These are phyloP conservation scores for Agrocybe pediades DNA, from an alignment of 768 basidiomycete genomes.

Conservation along the genomic window DNA sequence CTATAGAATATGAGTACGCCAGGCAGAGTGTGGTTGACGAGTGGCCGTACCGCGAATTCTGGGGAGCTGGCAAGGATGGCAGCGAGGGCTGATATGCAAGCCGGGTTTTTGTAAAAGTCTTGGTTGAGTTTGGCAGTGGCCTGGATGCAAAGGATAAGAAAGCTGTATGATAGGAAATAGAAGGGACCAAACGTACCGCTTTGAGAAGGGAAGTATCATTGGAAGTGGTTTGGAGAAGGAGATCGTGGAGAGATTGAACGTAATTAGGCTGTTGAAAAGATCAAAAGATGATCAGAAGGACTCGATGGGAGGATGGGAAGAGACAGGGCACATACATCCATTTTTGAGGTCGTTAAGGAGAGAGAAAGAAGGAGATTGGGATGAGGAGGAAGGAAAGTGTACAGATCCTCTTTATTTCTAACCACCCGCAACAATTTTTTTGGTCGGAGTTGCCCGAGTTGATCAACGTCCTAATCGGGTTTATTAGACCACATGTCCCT, in stretches of 20 bases:
- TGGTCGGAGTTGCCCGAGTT: conserved; percentile 56
- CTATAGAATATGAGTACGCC: conserved; percentile 40
- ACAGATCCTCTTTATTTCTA: conserved; percentile 8
- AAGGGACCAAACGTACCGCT: conserved; percentile 56
- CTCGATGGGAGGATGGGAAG: conserved; percentile 9
- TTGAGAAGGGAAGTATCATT: conserved; percentile 91
- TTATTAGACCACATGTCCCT: neutral
- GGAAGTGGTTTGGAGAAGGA: conserved; percentile 83
- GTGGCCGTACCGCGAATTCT: conserved; percentile 70
- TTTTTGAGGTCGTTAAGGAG: conserved; percentile 30
- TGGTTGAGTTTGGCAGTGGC: conserved; percentile 90
- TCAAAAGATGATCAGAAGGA: conserved; percentile 20
- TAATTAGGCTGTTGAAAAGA: conserved; percentile 57
- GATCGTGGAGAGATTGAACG: conserved; percentile 79
- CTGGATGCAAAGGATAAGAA: no score
- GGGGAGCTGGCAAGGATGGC: conserved; percentile 84
- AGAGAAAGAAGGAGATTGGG: conserved; percentile 27
- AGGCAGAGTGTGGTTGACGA: conserved; percentile 9
- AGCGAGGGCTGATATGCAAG: conserved; percentile 89
- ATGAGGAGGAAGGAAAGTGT: conserved; percentile 23
- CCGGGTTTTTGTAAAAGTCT: conserved; percentile 89
- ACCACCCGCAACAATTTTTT: conserved; percentile 48
- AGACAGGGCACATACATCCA: conserved; percentile 47
- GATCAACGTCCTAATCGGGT: conserved; percentile 28
- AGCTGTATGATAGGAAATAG: no score